Conservation (phyloP, 768 basidiomycete species). For the Amanita phalloides region DNA sequence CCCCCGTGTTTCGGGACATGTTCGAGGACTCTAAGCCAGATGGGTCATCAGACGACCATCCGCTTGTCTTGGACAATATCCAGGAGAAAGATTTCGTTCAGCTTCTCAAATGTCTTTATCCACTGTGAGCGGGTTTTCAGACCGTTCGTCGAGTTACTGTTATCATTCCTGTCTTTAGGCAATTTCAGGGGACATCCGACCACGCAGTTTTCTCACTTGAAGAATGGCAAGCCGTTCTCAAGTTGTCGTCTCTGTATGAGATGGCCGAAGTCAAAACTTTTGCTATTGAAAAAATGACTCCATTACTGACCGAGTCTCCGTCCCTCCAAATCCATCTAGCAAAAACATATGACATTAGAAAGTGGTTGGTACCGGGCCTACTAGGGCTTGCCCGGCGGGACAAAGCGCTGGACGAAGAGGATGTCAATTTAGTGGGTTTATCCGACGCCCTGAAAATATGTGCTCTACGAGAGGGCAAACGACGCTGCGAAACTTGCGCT, state of each 20-base stretch:
- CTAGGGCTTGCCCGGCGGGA: conserved; percentile 12
- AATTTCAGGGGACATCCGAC: background rate
- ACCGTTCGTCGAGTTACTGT: background rate
- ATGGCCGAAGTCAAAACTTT: conserved; percentile 18
- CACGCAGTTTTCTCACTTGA: conserved; percentile 4
- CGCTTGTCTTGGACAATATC: conserved; percentile 16
- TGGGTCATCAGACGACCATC: conserved; percentile 15
- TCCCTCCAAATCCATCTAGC: conserved; percentile 21
- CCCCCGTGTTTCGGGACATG: conserved; percentile 15
- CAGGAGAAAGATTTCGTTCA: conserved; percentile 13
- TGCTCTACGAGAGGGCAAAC: background rate
- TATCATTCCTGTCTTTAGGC: background rate
- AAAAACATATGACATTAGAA: conserved; percentile 18
- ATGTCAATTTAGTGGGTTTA: conserved; percentile 16
- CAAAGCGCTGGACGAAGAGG: conserved; percentile 15
- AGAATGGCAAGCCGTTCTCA: conserved; percentile 27
- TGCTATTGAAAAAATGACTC: conserved; percentile 18
- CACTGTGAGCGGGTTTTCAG: conserved; percentile 15
- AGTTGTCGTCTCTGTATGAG: conserved; percentile 27
- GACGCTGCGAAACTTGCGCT: background rate
- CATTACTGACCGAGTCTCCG: conserved; percentile 8
- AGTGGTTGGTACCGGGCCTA: conserved; percentile 23
- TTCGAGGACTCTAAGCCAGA: conserved; percentile 12
- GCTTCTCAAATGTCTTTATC: conserved; percentile 18
- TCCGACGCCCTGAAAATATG: conserved; percentile 11